A percentile compares a stretch with the other conserved stretches of the same genome.
phyloP scores from a whole-genome alignment of 2,329 filamentous ascomycete genomes.

The Hyphodiscus sp. region DNA sequence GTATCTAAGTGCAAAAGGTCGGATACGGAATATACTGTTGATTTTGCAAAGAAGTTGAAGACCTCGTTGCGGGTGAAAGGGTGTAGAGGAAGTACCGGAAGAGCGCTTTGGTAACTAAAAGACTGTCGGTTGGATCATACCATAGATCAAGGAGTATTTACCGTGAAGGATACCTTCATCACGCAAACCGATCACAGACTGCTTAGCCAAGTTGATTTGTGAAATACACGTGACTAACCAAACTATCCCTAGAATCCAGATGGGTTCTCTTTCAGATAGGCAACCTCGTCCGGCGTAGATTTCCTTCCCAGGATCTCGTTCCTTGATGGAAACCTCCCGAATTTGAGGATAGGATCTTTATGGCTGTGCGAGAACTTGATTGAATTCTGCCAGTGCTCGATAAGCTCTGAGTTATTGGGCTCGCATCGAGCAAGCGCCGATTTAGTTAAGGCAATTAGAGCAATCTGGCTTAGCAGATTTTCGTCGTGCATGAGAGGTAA shows the following conservation, averaged over 20 bases:
- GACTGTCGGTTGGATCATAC: too few relatives aligned
- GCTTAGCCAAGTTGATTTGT: too few relatives aligned
- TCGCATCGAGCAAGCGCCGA: conserved; percentile 17
- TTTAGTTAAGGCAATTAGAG: conserved; percentile 21
- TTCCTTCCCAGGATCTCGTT: conserved; percentile 18
- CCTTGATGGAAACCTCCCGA: conserved; percentile 21
- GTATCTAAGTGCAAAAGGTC: too few relatives aligned
- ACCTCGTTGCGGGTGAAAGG: too few relatives aligned
- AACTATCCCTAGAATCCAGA: conserved; percentile 12
- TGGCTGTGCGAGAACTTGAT: conserved; percentile 7
- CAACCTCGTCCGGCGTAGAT: conserved; percentile 20
- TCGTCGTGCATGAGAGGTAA: conserved; percentile 33
- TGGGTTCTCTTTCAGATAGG: conserved; percentile 17
- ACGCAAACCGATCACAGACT: too few relatives aligned
- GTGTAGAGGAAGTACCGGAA: too few relatives aligned
- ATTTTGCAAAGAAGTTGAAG: too few relatives aligned
- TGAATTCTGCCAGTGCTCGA: conserved; percentile 3
- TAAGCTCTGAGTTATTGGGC: conserved; percentile 5
- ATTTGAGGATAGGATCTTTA: conserved; percentile 14
- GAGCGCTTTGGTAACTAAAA: too few relatives aligned
- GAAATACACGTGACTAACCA: background rate
- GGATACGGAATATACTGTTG: too few relatives aligned
- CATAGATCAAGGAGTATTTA: too few relatives aligned
- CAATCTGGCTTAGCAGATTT: conserved; percentile 28
- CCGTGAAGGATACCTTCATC: too few relatives aligned